phyloP scores from a whole-genome alignment of 805 yeast species.

The Yueomyces sp. region DNA sequence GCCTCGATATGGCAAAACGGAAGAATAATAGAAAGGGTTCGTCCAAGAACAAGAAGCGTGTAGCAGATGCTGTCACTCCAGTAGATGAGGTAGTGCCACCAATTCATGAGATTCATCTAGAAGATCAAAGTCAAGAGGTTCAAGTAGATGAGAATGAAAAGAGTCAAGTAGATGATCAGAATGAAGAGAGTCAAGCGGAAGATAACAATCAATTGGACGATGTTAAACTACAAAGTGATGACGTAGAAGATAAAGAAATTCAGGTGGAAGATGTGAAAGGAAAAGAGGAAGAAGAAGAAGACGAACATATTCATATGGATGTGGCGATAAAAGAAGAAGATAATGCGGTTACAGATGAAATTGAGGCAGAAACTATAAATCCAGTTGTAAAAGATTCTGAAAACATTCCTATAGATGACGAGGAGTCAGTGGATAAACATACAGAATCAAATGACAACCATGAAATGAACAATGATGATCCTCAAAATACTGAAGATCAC shows the following conservation, averaged over 20 bases:
- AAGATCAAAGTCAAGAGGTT: background rate
- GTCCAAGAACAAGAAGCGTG: too few species aligned
- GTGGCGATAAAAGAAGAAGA: constrained; percentile 4
- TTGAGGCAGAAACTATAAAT: constrained; percentile 11
- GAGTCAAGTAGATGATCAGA: background rate
- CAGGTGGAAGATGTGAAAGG: constrained; percentile 5
- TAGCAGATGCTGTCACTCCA: constrained; percentile 2
- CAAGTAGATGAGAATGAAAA: background rate
- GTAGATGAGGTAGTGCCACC: too few species aligned
- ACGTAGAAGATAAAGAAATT: background rate
- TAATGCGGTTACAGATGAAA: constrained; percentile 6
- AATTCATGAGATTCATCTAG: too few species aligned
- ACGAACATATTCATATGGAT: constrained; percentile 1
- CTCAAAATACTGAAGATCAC: background rate
- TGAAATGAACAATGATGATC: background rate
- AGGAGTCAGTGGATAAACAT: background rate
- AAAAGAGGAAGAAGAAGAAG: constrained; percentile 15
- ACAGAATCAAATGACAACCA: background rate
- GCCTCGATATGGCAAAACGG: too few species aligned
- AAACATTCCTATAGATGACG: background rate
- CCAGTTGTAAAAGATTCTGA: constrained; percentile 4
- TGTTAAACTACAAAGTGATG: background rate
- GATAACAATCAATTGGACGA: background rate
- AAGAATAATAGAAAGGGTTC: too few species aligned
- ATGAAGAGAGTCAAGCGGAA: constrained; percentile 3